A percentile compares a stretch with the other conserved stretches of the same genome.
phyloP scores from a whole-genome alignment of 1,284 basidiomycete genomes.

The Jaminaea rosea region DNA sequence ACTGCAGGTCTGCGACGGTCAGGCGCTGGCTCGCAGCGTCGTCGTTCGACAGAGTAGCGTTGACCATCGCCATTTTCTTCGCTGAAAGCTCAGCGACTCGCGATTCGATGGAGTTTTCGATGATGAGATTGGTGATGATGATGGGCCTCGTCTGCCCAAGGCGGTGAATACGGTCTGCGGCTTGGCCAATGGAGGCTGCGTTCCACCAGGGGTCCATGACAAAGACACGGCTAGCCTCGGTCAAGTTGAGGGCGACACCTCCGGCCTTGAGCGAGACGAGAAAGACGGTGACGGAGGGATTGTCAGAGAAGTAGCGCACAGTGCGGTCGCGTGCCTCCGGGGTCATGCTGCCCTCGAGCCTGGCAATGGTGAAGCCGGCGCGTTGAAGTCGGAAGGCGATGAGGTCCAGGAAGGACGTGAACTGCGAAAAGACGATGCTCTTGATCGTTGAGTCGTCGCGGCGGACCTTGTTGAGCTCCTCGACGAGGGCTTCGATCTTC shows the following conservation, averaged over 20 bases:
- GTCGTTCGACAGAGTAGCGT: constrained; percentile 45
- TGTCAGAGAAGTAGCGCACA: constrained; percentile 91
- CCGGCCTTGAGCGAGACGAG: constrained; percentile 89
- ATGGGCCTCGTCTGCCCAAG: constrained; percentile 82
- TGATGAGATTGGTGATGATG: constrained; percentile 82
- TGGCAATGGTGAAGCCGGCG: constrained; percentile 78
- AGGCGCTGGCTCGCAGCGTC: constrained; percentile 45
- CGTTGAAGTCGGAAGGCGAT: constrained; percentile 86
- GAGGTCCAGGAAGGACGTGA: constrained; percentile 68
- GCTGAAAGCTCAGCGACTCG: constrained; percentile 82
- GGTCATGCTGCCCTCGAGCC: constrained; percentile 92
- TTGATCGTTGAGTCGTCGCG: constrained; percentile 84
- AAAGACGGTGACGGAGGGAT: constrained; percentile 89
- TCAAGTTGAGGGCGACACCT: constrained; percentile 62
- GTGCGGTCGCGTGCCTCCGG: constrained; percentile 91
- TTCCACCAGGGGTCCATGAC: constrained; percentile 48
- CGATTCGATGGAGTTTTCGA: constrained; percentile 77
- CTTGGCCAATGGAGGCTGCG: constrained; percentile 9
- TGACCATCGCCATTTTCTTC: constrained; percentile 62
- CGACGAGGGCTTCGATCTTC: constrained; percentile 93
- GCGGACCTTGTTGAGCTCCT: constrained; percentile 78
- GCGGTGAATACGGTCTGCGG: constrained; percentile 56
- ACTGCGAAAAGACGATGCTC: constrained; percentile 90
- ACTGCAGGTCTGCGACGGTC: constrained; percentile 40
- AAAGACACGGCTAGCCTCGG: constrained; percentile 45